Conservation (phyloP, 306 rosid genomes). For the Lotus japonicus region DNA sequence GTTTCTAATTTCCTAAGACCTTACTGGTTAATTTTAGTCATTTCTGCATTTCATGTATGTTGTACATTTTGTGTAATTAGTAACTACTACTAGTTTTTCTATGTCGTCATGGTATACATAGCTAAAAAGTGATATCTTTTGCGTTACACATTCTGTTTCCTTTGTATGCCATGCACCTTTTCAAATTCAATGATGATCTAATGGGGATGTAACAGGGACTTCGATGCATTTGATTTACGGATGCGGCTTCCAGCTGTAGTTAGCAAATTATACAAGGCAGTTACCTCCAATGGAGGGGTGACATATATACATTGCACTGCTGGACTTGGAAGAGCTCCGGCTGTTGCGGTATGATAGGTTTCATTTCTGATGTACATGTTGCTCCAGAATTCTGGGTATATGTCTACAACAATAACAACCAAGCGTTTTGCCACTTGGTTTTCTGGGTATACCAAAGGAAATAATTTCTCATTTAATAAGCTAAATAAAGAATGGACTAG, state of each 20-base stretch:
- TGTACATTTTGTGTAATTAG: background rate
- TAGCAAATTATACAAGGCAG: slow-evolving; percentile 68
- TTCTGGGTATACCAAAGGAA: slow-evolving; percentile 6
- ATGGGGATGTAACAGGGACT: slow-evolving; percentile 65
- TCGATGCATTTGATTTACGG: slow-evolving; percentile 80
- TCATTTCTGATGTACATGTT: slow-evolving; percentile 1
- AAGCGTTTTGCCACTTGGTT: background rate
- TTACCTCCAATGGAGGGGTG: slow-evolving; percentile 77
- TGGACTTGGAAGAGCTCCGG: slow-evolving; percentile 99
- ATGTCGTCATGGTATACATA: background rate
- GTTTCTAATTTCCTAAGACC: background rate
- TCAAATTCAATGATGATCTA: slow-evolving; percentile 14
- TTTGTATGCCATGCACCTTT: slow-evolving; percentile 18
- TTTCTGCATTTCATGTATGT: background rate
- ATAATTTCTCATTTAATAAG: background rate
- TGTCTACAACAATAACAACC: no score
- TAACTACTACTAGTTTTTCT: background rate
- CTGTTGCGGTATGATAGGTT: slow-evolving; percentile 57
- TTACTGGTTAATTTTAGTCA: background rate
- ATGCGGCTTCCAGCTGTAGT: slow-evolving; percentile 72
- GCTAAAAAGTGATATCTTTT: slow-evolving; percentile 1
- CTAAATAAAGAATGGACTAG: background rate
- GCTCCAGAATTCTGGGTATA: background rate
- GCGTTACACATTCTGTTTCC: background rate
- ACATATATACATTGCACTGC: slow-evolving; percentile 96